Evolutionary conservation across 1,139 yeast species (phyloP).

Genomic region (Pichia sp.): DNA sequence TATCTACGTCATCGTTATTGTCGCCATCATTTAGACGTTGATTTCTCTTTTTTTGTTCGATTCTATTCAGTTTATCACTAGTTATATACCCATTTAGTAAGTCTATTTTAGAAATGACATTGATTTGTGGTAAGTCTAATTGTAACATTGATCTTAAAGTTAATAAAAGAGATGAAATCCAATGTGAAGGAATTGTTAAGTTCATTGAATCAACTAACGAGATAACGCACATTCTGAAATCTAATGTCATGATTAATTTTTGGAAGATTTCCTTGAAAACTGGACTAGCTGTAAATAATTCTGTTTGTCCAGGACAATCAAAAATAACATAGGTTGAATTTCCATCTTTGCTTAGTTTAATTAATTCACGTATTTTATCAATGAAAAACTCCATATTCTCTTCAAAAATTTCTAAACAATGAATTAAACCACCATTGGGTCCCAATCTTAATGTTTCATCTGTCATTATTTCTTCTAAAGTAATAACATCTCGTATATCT

Average conservation of each 20-base stretch:
- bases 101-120: conserved; percentile 88
- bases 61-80: conserved; percentile 25
- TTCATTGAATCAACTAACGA: conserved; percentile 82
- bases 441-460: conserved; percentile 61
- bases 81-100: conserved; percentile 53
- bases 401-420: conserved; percentile 66
- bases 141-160: conserved; percentile 89
- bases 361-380: conserved; percentile 49
- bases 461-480: conserved; percentile 85
- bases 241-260: conserved; percentile 59
- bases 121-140: conserved; percentile 87
- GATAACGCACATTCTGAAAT: conserved; percentile 75
- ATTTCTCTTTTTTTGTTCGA: conserved; percentile 15
- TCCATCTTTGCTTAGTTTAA: conserved; percentile 34
- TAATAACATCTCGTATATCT: conserved; percentile 82
- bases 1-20: conserved; percentile 27
- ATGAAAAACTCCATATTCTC: conserved; percentile 49
- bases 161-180: conserved; percentile 73
- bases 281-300: conserved; percentile 85
- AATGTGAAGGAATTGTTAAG: conserved; percentile 82
- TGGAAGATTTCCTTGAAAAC: conserved; percentile 70
- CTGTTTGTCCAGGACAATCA: conserved; percentile 98
- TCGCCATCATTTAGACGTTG: not conserved
- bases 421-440: conserved; percentile 93
- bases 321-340: conserved; percentile 70